A percentile compares a stretch with the other conserved stretches of the same genome.
These are phyloP conservation scores for Truncatella angustata DNA, from an alignment of 2,329 filamentous ascomycete species.

Conservation along the genomic window DNA sequence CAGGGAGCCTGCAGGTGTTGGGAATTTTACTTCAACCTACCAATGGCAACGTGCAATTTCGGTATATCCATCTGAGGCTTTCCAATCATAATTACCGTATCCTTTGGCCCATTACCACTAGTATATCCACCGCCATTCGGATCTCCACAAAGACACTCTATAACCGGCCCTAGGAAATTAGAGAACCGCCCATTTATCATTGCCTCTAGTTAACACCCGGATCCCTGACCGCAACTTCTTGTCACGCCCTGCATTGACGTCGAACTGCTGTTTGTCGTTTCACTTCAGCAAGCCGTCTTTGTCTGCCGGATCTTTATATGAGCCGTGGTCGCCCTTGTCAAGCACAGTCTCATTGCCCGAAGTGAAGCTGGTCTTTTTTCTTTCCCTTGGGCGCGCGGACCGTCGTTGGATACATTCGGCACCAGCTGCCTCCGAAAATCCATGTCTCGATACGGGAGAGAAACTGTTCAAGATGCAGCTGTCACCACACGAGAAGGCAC, in stretches of 20 bases:
- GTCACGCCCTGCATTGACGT: not conserved
- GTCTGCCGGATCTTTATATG: not conserved
- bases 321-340: not conserved
- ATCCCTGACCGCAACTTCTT: constrained; percentile 2
- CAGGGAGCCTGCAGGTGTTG: not conserved
- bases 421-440: not conserved
- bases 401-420: not conserved
- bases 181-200: not conserved
- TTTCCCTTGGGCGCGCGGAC: not conserved
- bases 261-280: not conserved
- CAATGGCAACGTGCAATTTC: not conserved
- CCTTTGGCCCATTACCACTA: no score
- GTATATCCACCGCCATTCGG: not conserved
- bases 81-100: no score
- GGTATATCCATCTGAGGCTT: no score
- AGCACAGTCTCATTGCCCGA: not conserved
- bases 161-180: not conserved
- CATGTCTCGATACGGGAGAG: constrained; percentile 2
- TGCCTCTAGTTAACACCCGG: not conserved
- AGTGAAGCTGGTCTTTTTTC: not conserved
- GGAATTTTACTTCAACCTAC: not conserved
- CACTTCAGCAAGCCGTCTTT: constrained; percentile 1
- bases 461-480: not conserved
- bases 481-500: constrained; percentile 10
- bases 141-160: no score